Evolutionary conservation across 805 yeast species (phyloP).

Genomic region (Scheffersomyces amazonensis): DNA sequence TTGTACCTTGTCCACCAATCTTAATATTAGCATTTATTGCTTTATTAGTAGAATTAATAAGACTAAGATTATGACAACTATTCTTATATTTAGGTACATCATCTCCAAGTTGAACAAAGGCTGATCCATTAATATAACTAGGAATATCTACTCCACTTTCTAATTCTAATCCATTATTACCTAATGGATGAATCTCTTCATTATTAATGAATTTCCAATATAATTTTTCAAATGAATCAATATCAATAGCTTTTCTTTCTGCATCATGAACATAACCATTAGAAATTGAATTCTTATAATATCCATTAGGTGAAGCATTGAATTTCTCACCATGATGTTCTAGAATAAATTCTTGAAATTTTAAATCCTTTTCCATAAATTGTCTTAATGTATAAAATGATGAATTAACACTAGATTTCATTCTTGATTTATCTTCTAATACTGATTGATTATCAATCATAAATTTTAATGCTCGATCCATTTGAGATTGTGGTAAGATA

Average conservation of each 20-base stretch:
- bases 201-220: constrained; percentile 41
- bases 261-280: neutral
- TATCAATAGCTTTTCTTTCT: constrained; percentile 11
- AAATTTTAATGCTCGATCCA: constrained; percentile 11
- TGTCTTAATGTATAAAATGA: constrained; percentile 55
- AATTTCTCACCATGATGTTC: constrained; percentile 11
- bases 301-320: neutral
- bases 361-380: constrained; percentile 54
- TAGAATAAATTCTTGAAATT: constrained; percentile 33
- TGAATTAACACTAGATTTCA: constrained; percentile 27
- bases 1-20: too few relatives aligned
- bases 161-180: constrained; percentile 22
- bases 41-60: constrained; percentile 3
- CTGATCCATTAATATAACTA: constrained; percentile 31
- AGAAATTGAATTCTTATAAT: constrained; percentile 4
- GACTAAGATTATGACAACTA: constrained; percentile 14
- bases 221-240: constrained; percentile 33
- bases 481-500: constrained; percentile 16
- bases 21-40: neutral
- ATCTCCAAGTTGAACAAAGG: constrained; percentile 31
- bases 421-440: constrained; percentile 15
- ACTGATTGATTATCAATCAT: constrained; percentile 8
- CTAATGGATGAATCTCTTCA: constrained; percentile 5
- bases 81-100: constrained; percentile 23
- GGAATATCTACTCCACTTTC: constrained; percentile 24